Conservation (phyloP, 352 stramenopile genomes). For the Phytophthora parvispora region DNA sequence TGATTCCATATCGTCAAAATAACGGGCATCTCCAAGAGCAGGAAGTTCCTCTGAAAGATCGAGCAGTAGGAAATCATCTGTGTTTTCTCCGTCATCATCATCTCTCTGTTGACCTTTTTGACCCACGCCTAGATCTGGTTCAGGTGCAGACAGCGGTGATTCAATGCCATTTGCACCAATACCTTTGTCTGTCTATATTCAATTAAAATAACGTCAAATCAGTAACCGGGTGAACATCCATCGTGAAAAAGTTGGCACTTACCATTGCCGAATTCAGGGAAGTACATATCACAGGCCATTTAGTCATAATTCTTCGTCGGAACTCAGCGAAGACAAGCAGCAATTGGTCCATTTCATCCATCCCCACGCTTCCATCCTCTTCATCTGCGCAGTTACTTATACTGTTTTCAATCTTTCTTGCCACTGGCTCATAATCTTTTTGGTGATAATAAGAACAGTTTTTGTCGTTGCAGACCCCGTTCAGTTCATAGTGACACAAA, state of each 20-base stretch:
- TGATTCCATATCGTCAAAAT: conserved; percentile 39
- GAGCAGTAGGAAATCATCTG: conserved; percentile 32
- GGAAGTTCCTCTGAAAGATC: conserved; percentile 12
- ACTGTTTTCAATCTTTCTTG: not conserved
- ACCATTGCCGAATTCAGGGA: conserved; percentile 21
- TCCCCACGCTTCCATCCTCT: conserved; percentile 15
- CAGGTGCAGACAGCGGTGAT: not conserved
- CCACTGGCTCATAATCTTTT: conserved; percentile 53
- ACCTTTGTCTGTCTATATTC: conserved; percentile 14
- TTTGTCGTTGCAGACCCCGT: conserved; percentile 80
- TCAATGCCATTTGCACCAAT: not conserved
- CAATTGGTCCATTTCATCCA: conserved; percentile 38
- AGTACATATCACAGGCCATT: conserved; percentile 57
- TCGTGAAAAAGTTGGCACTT: conserved; percentile 5
- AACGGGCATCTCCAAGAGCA: conserved; percentile 33
- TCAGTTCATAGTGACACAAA: conserved; percentile 79
- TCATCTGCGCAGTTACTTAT: not conserved
- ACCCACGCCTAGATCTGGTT: not conserved
- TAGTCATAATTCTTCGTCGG: conserved; percentile 41
- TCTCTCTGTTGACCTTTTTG: not conserved
- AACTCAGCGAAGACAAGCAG: conserved; percentile 51
- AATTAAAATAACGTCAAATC: not conserved
- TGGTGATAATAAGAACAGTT: conserved; percentile 77
- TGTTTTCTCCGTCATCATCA: not conserved
- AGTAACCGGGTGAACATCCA: not conserved